Base-by-base conservation (phyloP, 2,329 filamentous ascomycete species). In the Eutypella sp. region DNA sequence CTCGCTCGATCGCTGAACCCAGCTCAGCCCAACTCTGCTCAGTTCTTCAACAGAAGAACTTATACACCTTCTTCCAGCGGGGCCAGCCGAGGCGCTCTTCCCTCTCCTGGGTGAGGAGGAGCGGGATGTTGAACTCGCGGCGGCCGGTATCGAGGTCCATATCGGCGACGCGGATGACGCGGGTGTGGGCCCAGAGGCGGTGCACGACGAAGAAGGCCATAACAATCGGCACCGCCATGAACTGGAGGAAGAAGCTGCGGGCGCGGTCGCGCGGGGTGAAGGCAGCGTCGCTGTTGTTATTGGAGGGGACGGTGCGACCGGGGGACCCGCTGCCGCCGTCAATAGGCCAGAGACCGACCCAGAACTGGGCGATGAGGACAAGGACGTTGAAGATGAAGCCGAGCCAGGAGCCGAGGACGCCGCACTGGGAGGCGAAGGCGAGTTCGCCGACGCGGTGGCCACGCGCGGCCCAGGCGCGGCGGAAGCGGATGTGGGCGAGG, bases 401-500 rank as follows among this genome's bases (percentile, higher is more conserved):
- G 24, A 93, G 50, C 75, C 84, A 96, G 3, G 89, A 95, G 9
- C 91, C 92, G 9, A 78, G 55, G 8, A 93, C 71, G 49, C 92
- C 92, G 4, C 87, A 79, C 61, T 95, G 88, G 0, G 87, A 88
- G 29, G 70, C 74, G 72, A 93, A 96, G 6, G 91, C 86, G 5
- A 97, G 76, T 57, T 95, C 87, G 45, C 82, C 73, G 29, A 91
- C 71, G n/a, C 71, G 75, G 62, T 84, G 85, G 38, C 86, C 87
- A 50, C 84, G 79, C 11, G 69, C 60, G 38, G 72, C 74, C 89
- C 89, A 95, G n/a, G 84, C 88, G 22, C 71, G 70, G 52, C 91
- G 88, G 78, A 96, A 96, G 46, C 90, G 89, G 61, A 96, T 95
- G 67, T 96, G 91, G 20, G 85, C 81, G n/a, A 95, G 70, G 65